Evolutionary conservation across 2,329 filamentous ascomycete species (phyloP), one percentile per base, ranked within the genome.

Genomic region (Chaetomium strumarium): DNA sequence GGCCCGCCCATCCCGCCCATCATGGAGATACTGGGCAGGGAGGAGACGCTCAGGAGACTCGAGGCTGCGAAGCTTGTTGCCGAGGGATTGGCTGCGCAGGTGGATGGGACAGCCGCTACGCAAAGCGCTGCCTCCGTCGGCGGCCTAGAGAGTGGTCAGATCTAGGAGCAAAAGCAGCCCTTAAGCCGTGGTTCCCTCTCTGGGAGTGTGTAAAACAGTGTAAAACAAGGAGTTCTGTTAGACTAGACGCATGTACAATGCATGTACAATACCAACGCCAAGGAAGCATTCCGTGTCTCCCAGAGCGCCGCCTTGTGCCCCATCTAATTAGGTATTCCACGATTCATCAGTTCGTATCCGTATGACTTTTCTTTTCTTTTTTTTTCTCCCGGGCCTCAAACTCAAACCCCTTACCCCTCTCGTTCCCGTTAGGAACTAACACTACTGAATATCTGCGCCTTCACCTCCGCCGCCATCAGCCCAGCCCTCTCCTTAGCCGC

Each of bases 401-500:
- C 34, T 30, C n/a, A 10, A 38, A 29, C 42, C 10, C 31, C 36
- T 34, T 20, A 8, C 36, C 41, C 40, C 20, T 59, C 59, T 14
- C 53, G 48, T 37, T 66, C 7, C 7, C 66, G 39, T 24, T 29
- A 49, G 17, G 17, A n/a, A 33, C n/a, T 38, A 17, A 75, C 60
- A 12, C 70, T 77, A 58, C 43, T 43, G 14, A 87, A 87, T 5
- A 87, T 68, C 63, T 76, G 76, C 46, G 77, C 77, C 72, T 86
- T 87, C 57, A 86, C 75, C 61, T 81, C 75, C 0, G 75, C 74
- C 1, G 82, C 81, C 64, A 84, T 71, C 56, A 86, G 62, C 0
- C 83, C 83, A n/a, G 79, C 80, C 62, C 70, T 72, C 69, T 85
- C 82, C 66, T 84, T 80, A 9, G 75, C 73, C 2, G 79, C 79